Conservation (phyloP, 331 rosid species). For the Rosa hybrid region DNA sequence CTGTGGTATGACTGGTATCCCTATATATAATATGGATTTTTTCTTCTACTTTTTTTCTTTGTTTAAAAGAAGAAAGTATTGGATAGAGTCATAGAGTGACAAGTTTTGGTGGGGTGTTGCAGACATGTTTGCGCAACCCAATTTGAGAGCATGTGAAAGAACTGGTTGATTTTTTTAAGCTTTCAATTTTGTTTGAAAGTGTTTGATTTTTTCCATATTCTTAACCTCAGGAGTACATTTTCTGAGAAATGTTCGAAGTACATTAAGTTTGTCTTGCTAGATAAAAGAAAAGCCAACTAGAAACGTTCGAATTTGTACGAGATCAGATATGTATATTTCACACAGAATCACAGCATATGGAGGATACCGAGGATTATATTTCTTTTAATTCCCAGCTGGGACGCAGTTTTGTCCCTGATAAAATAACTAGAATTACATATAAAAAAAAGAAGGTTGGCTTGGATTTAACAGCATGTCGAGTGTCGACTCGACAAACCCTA, state of each 20-base stretch:
- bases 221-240: not conserved
- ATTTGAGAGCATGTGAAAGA: slow-evolving; percentile 8
- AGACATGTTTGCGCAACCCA: slow-evolving; percentile 17
- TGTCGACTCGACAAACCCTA: not conserved
- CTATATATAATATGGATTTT: not conserved
- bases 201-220: not conserved
- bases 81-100: not conserved
- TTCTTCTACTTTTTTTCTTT: not conserved
- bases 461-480: not conserved
- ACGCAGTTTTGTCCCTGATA: not conserved
- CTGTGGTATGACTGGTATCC: not conserved
- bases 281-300: not conserved
- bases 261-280: not conserved
- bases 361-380: not conserved
- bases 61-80: not conserved
- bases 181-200: slow-evolving; percentile 12
- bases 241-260: not conserved
- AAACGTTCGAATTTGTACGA: not conserved
- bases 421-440: too few relatives aligned
- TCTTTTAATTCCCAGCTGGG: not conserved
- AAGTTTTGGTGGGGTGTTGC: not conserved
- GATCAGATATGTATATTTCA: not conserved
- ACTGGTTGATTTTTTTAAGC: not conserved
- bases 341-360: not conserved
- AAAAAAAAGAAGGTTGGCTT: not conserved